Percentiles rank a stretch among this genome's conserved stretches.
Conservation (phyloP, 805 yeast genomes). For the Sungouiella thailandica region DNA sequence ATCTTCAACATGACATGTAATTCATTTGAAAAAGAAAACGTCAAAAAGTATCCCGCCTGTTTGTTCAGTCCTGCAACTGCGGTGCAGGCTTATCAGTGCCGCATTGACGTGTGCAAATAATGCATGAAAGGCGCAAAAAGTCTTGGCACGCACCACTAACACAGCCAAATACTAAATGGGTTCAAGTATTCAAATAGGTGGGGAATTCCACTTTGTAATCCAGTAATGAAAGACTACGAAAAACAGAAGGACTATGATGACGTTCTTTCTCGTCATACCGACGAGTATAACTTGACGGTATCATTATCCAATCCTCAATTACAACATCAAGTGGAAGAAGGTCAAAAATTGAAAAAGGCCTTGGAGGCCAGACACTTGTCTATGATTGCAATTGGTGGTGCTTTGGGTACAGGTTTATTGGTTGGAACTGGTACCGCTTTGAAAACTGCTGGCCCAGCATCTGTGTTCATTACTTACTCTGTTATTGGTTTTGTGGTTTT, state of each 20-base stretch:
- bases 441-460: slow-evolving; percentile 65
- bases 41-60: no score
- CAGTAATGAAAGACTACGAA: slow-evolving; percentile 12
- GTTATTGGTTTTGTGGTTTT: slow-evolving; percentile 69
- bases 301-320: slow-evolving; percentile 40
- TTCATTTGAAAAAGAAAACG: no score
- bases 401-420: slow-evolving; percentile 74
- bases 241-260: slow-evolving; percentile 24
- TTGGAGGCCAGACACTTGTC: slow-evolving; percentile 51
- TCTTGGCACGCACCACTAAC: neutral
- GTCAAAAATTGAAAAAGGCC: slow-evolving; percentile 38
- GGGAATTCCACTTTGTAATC: no score
- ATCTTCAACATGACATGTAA: no score
- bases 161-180: no score
- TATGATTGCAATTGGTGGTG: slow-evolving; percentile 81
- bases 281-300: slow-evolving; percentile 44
- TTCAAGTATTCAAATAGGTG: no score
- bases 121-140: no score
- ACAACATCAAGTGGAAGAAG: slow-evolving; percentile 31
- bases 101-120: no score
- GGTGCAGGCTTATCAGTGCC: no score
- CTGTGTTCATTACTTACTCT: slow-evolving; percentile 59
- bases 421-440: slow-evolving; percentile 74
- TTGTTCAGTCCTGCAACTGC: no score
- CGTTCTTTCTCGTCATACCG: slow-evolving; percentile 38